phyloP scores from a whole-genome alignment of 768 basidiomycete species.

The Mycena rebaudengoi region DNA sequence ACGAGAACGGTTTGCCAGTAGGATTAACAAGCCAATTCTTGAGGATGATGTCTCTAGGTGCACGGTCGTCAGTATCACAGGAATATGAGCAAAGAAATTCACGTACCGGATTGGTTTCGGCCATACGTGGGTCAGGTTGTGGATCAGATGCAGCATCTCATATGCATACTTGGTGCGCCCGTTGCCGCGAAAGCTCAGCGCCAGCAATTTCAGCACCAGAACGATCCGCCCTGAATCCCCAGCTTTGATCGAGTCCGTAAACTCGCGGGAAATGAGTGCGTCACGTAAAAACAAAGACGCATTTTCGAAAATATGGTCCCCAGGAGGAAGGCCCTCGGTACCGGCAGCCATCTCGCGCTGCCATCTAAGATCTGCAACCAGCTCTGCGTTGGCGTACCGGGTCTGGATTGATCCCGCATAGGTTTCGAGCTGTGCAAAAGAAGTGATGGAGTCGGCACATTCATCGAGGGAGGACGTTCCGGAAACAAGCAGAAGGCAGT shows the following conservation, averaged over 20 bases:
- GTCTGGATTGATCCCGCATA: background rate
- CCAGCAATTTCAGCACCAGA: slow-evolving; percentile 7
- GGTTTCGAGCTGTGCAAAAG: background rate
- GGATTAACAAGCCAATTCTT: too few species aligned
- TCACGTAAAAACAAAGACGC: slow-evolving; percentile 21
- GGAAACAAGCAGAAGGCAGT: background rate
- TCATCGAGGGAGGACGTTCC: too few species aligned
- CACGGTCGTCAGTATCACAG: too few species aligned
- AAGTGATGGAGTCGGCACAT: too few species aligned
- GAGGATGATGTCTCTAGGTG: slow-evolving; percentile 27
- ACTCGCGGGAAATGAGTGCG: slow-evolving; percentile 10
- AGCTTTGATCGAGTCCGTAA: slow-evolving; percentile 27
- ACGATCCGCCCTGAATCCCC: slow-evolving; percentile 23
- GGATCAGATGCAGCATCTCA: too few species aligned
- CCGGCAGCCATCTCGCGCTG: background rate
- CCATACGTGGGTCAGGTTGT: too few species aligned
- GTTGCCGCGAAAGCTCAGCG: slow-evolving; percentile 9
- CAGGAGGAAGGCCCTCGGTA: too few species aligned
- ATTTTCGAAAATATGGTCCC: slow-evolving; percentile 18
- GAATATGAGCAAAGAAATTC: too few species aligned
- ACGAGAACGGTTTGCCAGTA: slow-evolving; percentile 5
- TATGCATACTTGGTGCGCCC: slow-evolving; percentile 25
- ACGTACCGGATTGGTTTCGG: too few species aligned
- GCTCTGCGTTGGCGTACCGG: background rate
- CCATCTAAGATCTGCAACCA: background rate